phyloP scores from a whole-genome alignment of 371 early-diverging fungal species.

The Parasitella parasitica region DNA sequence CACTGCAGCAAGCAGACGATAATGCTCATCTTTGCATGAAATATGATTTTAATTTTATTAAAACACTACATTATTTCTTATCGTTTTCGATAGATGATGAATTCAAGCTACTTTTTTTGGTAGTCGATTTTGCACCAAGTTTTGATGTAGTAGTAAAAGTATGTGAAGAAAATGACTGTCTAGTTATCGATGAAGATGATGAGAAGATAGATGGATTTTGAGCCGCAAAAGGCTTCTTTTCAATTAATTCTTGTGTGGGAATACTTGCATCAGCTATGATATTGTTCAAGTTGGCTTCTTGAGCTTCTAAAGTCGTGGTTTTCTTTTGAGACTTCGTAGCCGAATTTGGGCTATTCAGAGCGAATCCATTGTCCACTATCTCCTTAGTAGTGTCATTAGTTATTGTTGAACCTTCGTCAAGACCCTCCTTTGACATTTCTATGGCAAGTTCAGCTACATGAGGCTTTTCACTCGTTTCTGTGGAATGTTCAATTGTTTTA shows the following conservation, averaged over 20 bases:
- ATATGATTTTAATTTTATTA: background rate
- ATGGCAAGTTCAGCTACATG: too few species aligned
- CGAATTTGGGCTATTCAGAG: too few species aligned
- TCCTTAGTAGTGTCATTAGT: too few species aligned
- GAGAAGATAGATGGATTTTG: background rate
- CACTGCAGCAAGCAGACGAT: too few species aligned
- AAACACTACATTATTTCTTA: background rate
- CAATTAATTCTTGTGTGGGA: background rate
- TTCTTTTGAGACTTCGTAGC: background rate
- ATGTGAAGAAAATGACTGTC: background rate
- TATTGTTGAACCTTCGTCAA: background rate
- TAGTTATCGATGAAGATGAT: background rate
- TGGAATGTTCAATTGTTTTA: background rate
- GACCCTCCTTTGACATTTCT: background rate
- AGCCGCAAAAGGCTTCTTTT: background rate
- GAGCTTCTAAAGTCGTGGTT: background rate
- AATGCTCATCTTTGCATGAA: too few species aligned
- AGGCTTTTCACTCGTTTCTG: background rate
- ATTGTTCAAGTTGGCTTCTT: background rate
- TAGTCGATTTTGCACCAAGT: background rate
- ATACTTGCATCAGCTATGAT: background rate
- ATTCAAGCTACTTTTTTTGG: background rate
- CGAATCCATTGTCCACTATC: too few species aligned
- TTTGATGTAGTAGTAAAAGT: background rate
- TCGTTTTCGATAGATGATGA: background rate